These are phyloP conservation scores for Chenopodium suecicum DNA, from an alignment of 148 eudicot genomes.

Conservation along the genomic window DNA sequence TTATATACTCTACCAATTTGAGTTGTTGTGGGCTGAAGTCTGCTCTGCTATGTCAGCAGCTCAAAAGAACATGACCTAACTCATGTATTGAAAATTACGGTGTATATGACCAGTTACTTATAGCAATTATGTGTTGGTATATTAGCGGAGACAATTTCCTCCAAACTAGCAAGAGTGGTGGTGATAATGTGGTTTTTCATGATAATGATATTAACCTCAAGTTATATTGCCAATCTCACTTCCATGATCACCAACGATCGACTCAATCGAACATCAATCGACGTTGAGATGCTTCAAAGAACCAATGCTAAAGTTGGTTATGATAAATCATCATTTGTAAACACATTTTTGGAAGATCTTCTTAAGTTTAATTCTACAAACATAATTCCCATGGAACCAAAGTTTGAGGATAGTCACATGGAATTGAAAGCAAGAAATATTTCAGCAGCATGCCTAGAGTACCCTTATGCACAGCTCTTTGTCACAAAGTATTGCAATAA, in stretches of 20 bases:
- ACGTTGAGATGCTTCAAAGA: slow-evolving; percentile 16
- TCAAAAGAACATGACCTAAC: too few species aligned
- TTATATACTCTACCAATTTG: too few species aligned
- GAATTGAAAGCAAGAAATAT: slow-evolving; percentile 12
- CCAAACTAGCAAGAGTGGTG: slow-evolving; percentile 25
- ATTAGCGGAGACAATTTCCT: slow-evolving; percentile 23
- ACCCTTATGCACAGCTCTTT: slow-evolving; percentile 32
- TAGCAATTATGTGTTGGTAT: background rate
- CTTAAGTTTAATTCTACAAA: slow-evolving; percentile 18
- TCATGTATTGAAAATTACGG: too few species aligned
- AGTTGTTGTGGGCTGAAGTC: too few species aligned
- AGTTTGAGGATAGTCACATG: background rate
- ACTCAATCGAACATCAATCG: slow-evolving; percentile 20
- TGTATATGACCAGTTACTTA: too few species aligned
- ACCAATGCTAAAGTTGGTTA: slow-evolving; percentile 30
- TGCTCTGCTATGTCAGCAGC: too few species aligned
- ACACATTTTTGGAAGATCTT: slow-evolving; percentile 18
- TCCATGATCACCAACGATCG: slow-evolving; percentile 38
- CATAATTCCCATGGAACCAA: background rate
- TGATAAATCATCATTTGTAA: slow-evolving; percentile 7
- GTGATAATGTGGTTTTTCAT: slow-evolving; percentile 39
- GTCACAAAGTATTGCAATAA: slow-evolving; percentile 21
- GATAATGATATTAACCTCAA: slow-evolving; percentile 24
- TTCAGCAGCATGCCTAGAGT: slow-evolving; percentile 34
- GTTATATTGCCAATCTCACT: slow-evolving; percentile 38